These are phyloP conservation scores for Synchytrium microbalum DNA, from an alignment of 371 early-diverging fungal genomes.

Conservation along the genomic window DNA sequence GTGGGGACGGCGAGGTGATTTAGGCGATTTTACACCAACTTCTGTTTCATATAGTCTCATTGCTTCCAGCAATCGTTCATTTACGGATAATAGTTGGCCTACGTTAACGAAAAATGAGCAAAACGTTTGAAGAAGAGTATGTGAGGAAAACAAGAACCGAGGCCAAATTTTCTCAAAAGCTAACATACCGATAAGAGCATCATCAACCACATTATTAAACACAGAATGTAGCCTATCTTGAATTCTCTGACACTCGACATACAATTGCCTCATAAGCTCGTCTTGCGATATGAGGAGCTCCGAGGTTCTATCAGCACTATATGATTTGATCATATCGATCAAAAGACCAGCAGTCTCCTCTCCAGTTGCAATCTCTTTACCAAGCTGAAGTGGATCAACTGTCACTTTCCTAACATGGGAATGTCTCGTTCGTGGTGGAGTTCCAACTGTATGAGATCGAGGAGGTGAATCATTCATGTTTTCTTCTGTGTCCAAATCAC, in stretches of 20 bases:
- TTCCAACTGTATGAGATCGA: constrained; percentile 50
- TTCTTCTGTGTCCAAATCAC: neutral
- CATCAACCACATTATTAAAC: neutral
- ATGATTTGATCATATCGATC: constrained; percentile 36
- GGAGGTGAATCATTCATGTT: constrained; percentile 24
- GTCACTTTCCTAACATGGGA: constrained; percentile 23
- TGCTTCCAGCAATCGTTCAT: neutral
- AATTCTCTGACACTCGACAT: neutral
- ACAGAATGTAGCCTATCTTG: neutral
- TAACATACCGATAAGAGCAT: no score
- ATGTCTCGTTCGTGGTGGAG: constrained; percentile 17
- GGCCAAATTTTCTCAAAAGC: no score
- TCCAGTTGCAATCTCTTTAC: constrained; percentile 28
- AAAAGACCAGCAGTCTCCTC: constrained; percentile 21
- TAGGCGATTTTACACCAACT: neutral
- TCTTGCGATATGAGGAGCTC: neutral
- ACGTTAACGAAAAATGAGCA: no score
- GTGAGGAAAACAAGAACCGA: no score
- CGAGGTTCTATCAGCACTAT: constrained; percentile 29
- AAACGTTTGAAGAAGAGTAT: no score
- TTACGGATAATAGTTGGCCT: neutral
- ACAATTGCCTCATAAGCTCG: neutral
- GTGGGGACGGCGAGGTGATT: neutral
- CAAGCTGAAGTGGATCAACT: constrained; percentile 22
- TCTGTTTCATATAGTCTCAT: neutral